Evolutionary conservation across 306 rosid species (phyloP).

Genomic region (Quercus ilex): DNA sequence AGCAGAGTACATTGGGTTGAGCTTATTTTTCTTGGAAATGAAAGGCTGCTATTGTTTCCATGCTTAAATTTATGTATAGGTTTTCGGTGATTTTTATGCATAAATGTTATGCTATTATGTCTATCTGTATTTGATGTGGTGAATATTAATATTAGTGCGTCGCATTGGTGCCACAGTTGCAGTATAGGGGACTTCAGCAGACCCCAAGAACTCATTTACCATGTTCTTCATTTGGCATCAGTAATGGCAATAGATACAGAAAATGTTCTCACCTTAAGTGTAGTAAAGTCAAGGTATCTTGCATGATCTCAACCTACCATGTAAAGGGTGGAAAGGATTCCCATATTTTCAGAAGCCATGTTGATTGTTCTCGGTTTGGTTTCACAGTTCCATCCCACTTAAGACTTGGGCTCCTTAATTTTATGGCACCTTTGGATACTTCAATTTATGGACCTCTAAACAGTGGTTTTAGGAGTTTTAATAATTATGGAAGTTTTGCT

Average conservation of each 20-base stretch:
- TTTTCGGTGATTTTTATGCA: neutral
- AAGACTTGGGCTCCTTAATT: conserved; percentile 14
- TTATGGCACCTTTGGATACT: conserved; percentile 23
- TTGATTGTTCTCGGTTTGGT: conserved; percentile 19
- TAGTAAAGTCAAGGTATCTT: conserved; percentile 23
- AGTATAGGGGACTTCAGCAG: conserved; percentile 43
- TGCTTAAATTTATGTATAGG: neutral
- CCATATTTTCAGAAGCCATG: conserved; percentile 15
- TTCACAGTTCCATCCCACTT: conserved; percentile 6
- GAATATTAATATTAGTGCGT: conserved; percentile 1
- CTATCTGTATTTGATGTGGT: neutral
- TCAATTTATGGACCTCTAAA: conserved; percentile 20
- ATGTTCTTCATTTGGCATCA: conserved; percentile 14
- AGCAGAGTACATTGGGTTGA: neutral
- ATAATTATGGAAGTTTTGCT: conserved; percentile 28
- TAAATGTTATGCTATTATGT: neutral
- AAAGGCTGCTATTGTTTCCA: neutral
- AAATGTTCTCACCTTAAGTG: conserved; percentile 35
- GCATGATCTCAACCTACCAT: conserved; percentile 16
- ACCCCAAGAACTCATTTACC: conserved; percentile 29
- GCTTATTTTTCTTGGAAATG: neutral
- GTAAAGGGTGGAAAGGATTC: conserved; percentile 16
- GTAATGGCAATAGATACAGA: conserved; percentile 18
- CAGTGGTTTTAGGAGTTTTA: conserved; percentile 15
- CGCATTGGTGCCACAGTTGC: conserved; percentile 40